Conservation (phyloP, 352 stramenopile species). For the Phytopythium chamaehyphon region DNA sequence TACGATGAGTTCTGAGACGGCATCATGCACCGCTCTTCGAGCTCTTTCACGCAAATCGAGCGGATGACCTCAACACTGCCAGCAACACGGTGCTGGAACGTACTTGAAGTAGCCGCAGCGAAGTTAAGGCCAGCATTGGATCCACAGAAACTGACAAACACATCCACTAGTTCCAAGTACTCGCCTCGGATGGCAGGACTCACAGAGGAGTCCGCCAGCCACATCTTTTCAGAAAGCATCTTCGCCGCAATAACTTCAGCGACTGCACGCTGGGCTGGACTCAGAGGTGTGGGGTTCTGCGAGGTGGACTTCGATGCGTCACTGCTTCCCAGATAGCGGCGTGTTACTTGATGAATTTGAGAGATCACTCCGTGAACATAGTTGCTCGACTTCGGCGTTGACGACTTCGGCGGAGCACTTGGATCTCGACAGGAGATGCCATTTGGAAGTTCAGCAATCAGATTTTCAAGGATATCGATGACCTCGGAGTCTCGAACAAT, state of each 20-base stretch:
- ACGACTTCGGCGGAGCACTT: not conserved
- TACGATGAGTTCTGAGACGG: not conserved
- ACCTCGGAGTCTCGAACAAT: slow-evolving; percentile 62
- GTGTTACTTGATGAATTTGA: slow-evolving; percentile 50
- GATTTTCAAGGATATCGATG: slow-evolving; percentile 25
- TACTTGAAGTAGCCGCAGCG: slow-evolving; percentile 7
- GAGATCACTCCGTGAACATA: slow-evolving; percentile 58
- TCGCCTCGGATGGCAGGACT: slow-evolving; percentile 44
- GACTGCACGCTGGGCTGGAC: slow-evolving; percentile 14
- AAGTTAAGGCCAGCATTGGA: not conserved
- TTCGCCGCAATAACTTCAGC: slow-evolving; percentile 24
- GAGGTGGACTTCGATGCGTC: slow-evolving; percentile 6
- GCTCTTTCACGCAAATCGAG: slow-evolving; percentile 22
- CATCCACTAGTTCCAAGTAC: slow-evolving; percentile 43
- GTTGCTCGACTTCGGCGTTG: slow-evolving; percentile 33
- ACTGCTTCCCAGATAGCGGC: slow-evolving; percentile 27
- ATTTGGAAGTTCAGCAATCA: slow-evolving; percentile 39
- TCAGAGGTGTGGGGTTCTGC: not conserved
- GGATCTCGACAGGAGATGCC: slow-evolving; percentile 13
- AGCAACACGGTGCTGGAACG: slow-evolving; percentile 10
- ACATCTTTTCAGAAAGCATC: slow-evolving; percentile 40
- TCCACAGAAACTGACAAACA: slow-evolving; percentile 30
- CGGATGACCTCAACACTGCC: slow-evolving; percentile 15
- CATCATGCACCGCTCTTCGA: slow-evolving; percentile 19
- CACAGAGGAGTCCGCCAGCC: slow-evolving; percentile 27